A percentile compares a stretch with the other conserved stretches of the same genome.
phyloP scores from a whole-genome alignment of 768 basidiomycete genomes.

The Rickenella mellea region DNA sequence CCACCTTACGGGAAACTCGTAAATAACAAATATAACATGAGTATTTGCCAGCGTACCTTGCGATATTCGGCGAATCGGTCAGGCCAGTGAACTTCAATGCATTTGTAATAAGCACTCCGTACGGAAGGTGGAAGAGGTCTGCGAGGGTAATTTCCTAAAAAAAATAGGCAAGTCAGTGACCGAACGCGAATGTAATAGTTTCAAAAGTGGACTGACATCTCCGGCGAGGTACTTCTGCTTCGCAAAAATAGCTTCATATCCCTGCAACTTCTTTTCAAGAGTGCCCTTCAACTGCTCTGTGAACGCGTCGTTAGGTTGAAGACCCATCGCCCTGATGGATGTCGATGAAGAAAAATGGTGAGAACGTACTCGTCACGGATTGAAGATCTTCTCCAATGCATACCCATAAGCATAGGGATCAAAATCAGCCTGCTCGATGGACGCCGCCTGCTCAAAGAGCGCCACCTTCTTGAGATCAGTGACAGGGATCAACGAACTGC shows the following conservation, averaged over 20 bases:
- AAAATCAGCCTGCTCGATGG: conserved; percentile 46
- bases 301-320: not conserved
- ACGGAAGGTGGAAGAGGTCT: conserved; percentile 36
- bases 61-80: conserved; percentile 1
- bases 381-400: conserved; percentile 38
- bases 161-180: not conserved
- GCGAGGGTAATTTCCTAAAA: conserved; percentile 32
- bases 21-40: not conserved
- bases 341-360: not conserved
- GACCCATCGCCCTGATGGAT: not conserved
- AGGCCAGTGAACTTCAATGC: not conserved
- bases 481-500: conserved; percentile 44
- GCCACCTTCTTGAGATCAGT: conserved; percentile 26
- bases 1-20: conserved; percentile 28
- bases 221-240: conserved; percentile 49
- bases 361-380: conserved; percentile 25
- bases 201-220: conserved; percentile 27
- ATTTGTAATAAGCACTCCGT: conserved; percentile 11
- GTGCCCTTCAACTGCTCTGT: conserved; percentile 1
- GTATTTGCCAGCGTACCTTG: not conserved
- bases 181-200: not conserved
- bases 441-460: conserved; percentile 24
- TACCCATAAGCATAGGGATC: conserved; percentile 34
- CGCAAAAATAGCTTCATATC: conserved; percentile 41
- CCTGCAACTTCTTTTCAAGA: conserved; percentile 33